phyloP scores from a whole-genome alignment of 2,329 filamentous ascomycete species.

The Ophiocordyceps camponoti-rufipedis region DNA sequence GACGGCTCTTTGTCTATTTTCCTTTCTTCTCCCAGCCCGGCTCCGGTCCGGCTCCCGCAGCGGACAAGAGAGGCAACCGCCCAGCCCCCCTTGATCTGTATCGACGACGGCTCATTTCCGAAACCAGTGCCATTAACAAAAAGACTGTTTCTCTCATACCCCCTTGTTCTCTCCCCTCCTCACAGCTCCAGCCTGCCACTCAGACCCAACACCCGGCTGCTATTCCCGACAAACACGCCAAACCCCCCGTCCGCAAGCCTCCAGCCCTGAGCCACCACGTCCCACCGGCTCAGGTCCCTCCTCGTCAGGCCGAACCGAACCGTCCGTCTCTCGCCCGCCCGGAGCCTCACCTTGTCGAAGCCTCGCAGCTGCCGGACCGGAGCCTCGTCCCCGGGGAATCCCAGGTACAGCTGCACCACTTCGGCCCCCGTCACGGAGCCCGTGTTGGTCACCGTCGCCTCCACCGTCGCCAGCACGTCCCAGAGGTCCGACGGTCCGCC shows the following conservation, averaged over 20 bases:
- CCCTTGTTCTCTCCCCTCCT: background rate
- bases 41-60: too few relatives aligned
- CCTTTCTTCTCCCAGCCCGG: too few relatives aligned
- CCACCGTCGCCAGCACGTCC: slow-evolving; percentile 23
- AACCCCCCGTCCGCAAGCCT: slow-evolving; percentile 26
- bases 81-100: too few relatives aligned
- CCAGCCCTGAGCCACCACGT: slow-evolving; percentile 43
- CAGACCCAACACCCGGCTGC: slow-evolving; percentile 25
- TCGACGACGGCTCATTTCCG: too few relatives aligned
- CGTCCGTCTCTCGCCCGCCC: slow-evolving; percentile 21
- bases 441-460: slow-evolving; percentile 21
- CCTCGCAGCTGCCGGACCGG: slow-evolving; percentile 39
- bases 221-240: slow-evolving; percentile 25
- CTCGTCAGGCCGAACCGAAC: slow-evolving; percentile 37
- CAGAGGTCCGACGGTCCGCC: slow-evolving; percentile 27
- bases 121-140: background rate
- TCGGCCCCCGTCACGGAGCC: slow-evolving; percentile 24
- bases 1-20: background rate
- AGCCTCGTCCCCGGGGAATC: slow-evolving; percentile 14
- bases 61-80: too few relatives aligned
- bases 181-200: slow-evolving; percentile 13
- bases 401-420: slow-evolving; percentile 29
- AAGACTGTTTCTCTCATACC: background rate
- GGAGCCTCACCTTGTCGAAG: slow-evolving; percentile 37
- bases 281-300: slow-evolving; percentile 50